These are phyloP conservation scores for Fraxinus angustifolia DNA, from an alignment of 305 asterid species.

Conservation along the genomic window DNA sequence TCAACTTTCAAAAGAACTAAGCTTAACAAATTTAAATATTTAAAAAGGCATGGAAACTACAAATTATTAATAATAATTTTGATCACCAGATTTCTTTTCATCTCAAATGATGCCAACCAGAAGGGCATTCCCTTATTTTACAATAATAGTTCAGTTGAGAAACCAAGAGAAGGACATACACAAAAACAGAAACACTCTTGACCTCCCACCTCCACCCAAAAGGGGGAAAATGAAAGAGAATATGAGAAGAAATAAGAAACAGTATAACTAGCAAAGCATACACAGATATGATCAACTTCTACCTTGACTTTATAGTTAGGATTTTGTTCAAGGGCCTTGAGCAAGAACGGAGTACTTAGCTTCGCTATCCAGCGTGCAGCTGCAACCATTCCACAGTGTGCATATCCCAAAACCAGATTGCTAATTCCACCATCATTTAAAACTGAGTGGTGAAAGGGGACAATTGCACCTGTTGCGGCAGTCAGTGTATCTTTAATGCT, in stretches of 20 bases:
- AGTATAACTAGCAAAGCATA: neutral
- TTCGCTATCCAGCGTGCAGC: constrained; percentile 95
- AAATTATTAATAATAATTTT: neutral
- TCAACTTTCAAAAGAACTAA: constrained; percentile 2
- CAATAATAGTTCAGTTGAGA: neutral
- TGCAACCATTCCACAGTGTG: constrained; percentile 98
- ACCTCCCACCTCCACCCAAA: neutral
- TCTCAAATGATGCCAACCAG: neutral
- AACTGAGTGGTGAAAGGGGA: constrained; percentile 93
- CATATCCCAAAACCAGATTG: constrained; percentile 77
- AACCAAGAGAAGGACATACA: neutral
- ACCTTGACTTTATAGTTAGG: constrained; percentile 81
- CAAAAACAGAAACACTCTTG: neutral
- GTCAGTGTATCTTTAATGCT: constrained; percentile 88
- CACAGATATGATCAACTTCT: constrained; percentile 7
- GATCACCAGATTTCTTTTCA: neutral
- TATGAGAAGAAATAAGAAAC: constrained; percentile 7
- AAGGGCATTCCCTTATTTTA: neutral
- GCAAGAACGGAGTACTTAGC: constrained; percentile 67
- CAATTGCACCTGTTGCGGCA: constrained; percentile 91
- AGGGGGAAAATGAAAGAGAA: neutral
- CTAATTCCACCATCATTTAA: constrained; percentile 76
- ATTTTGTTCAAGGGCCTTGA: constrained; percentile 59
- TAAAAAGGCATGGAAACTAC: neutral
- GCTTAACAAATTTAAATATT: neutral